Conservation (phyloP, 805 yeast genomes). For the Ogataea parapolymorpha region DNA sequence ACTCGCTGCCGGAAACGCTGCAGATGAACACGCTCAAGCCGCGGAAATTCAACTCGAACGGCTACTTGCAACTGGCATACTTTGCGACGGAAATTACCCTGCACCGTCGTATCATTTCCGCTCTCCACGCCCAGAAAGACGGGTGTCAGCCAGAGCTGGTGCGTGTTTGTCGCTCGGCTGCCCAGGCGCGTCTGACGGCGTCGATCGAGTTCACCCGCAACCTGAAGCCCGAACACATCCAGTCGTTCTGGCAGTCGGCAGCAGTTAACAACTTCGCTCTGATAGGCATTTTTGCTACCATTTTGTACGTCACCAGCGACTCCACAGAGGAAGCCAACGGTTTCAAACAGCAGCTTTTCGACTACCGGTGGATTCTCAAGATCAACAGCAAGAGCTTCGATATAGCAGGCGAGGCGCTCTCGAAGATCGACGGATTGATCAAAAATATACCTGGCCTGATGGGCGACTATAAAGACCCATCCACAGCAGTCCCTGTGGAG, state of each 20-base stretch:
- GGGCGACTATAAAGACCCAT: constrained; percentile 22
- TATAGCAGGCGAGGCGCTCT: constrained; percentile 72
- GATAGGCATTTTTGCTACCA: constrained; percentile 85
- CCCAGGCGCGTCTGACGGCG: constrained; percentile 74
- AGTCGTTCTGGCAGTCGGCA: constrained; percentile 87
- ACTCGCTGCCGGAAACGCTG: constrained; percentile 58
- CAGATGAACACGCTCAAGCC: constrained; percentile 62
- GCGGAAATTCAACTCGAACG: constrained; percentile 66
- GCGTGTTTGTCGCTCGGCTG: constrained; percentile 78
- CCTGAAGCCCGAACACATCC: constrained; percentile 77
- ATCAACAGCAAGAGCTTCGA: constrained; percentile 74
- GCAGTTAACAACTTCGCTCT: constrained; percentile 74
- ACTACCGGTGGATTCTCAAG: constrained; percentile 73
- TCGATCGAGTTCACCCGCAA: constrained; percentile 76
- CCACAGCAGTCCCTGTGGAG: constrained; percentile 2
- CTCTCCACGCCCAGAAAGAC: constrained; percentile 36
- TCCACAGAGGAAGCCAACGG: constrained; percentile 58
- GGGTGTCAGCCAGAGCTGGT: constrained; percentile 50
- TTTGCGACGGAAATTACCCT: constrained; percentile 86
- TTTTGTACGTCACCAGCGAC: constrained; percentile 66
- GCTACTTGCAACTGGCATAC: constrained; percentile 78
- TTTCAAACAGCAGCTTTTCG: constrained; percentile 66
- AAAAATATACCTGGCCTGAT: constrained; percentile 72
- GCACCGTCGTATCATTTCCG: constrained; percentile 71
- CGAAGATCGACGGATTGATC: constrained; percentile 66